Evolutionary conservation across 2,329 filamentous ascomycete species (phyloP).

Genomic region (Monilinia vaccinii-corymbosi): DNA sequence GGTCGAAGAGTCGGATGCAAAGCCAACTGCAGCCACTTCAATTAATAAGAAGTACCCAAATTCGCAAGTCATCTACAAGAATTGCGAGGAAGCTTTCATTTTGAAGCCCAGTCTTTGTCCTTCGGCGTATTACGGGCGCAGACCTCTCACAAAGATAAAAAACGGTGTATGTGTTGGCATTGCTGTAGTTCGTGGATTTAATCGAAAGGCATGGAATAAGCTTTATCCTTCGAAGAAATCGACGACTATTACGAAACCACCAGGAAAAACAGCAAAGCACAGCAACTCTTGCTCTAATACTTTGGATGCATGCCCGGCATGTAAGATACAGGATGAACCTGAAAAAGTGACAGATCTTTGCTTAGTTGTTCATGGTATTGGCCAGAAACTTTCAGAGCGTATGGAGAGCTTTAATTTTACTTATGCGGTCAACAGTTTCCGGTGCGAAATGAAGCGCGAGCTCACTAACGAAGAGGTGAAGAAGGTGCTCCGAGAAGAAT

Average conservation of each 20-base stretch:
- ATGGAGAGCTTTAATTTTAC: constrained; percentile 98
- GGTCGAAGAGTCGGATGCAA: constrained; percentile 24
- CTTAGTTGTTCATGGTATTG: constrained; percentile 89
- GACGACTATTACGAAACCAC: constrained; percentile 27
- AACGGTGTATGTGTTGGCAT: constrained; percentile 78
- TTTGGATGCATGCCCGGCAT: constrained; percentile 41
- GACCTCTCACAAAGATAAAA: constrained; percentile 68
- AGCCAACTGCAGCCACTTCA: constrained; percentile 13
- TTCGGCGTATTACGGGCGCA: constrained; percentile 74
- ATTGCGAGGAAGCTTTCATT: constrained; percentile 68
- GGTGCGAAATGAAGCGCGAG: constrained; percentile 78
- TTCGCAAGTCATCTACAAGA: constrained; percentile 81
- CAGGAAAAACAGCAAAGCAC: constrained; percentile 18
- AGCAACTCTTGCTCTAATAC: constrained; percentile 15
- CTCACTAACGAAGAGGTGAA: constrained; percentile 66
- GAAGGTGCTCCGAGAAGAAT: constrained; percentile 62
- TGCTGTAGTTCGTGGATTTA: constrained; percentile 82
- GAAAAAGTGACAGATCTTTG: constrained; percentile 78
- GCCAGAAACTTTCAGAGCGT: constrained; percentile 88
- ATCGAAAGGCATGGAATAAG: constrained; percentile 66
- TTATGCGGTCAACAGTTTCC: constrained; percentile 85
- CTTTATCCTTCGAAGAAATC: constrained; percentile 41
- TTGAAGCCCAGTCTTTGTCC: constrained; percentile 78
- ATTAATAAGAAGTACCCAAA: constrained; percentile 53
- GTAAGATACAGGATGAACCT: constrained; percentile 52